Conservation (phyloP, 2,329 filamentous ascomycete species). For the Fusarium sp. region DNA sequence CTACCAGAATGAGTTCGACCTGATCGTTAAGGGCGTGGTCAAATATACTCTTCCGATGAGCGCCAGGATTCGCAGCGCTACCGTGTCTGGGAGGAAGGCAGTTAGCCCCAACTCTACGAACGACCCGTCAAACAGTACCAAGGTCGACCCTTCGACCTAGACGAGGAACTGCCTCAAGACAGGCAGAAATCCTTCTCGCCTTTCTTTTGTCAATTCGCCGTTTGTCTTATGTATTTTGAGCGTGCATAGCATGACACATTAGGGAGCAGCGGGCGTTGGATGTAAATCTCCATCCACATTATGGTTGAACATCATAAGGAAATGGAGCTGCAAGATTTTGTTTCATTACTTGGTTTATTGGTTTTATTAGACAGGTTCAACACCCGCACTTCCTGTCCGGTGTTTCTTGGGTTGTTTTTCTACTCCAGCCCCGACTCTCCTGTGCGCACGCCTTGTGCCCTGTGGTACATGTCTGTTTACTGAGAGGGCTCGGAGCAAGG, state of each 20-base stretch:
- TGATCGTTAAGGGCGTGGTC: slow-evolving; percentile 90
- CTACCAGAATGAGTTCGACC: slow-evolving; percentile 89
- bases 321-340: slow-evolving; percentile 44
- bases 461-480: slow-evolving; percentile 22
- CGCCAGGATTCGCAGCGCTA: slow-evolving; percentile 68
- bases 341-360: slow-evolving; percentile 42
- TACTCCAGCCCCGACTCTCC: slow-evolving; percentile 15
- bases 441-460: slow-evolving; percentile 3
- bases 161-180: slow-evolving; percentile 19
- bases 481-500: slow-evolving; percentile 19
- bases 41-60: slow-evolving; percentile 80
- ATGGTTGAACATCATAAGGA: slow-evolving; percentile 49
- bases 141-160: slow-evolving; percentile 39
- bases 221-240: slow-evolving; percentile 51
- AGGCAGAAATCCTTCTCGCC: slow-evolving; percentile 38
- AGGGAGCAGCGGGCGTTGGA: slow-evolving; percentile 53
- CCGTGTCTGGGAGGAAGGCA: slow-evolving; percentile 69
- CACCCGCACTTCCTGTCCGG: slow-evolving; percentile 41
- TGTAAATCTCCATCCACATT: slow-evolving; percentile 49
- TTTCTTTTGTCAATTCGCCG: slow-evolving; percentile 44
- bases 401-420: slow-evolving; percentile 47
- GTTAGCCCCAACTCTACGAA: slow-evolving; percentile 74
- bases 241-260: slow-evolving; percentile 54
- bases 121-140: slow-evolving; percentile 79
- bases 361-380: slow-evolving; percentile 48